Conservation (phyloP, 495 filamentous ascomycete genomes). For the Neurospora sp. region DNA sequence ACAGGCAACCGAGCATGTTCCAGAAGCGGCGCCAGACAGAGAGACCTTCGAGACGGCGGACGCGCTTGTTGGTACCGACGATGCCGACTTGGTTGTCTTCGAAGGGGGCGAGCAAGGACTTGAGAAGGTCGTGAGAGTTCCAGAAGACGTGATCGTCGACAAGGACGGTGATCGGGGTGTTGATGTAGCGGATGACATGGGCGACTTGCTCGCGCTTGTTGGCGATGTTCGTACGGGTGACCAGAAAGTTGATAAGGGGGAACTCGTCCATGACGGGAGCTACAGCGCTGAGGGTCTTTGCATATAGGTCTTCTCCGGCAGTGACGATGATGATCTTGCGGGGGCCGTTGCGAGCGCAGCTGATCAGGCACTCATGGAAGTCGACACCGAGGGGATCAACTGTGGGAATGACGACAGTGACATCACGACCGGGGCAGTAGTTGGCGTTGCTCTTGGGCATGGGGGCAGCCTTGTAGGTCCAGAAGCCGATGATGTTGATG, state of each 20-base stretch:
- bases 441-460: slow-evolving; percentile 19
- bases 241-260: slow-evolving; percentile 9
- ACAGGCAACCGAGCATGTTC: slow-evolving; percentile 43
- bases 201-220: slow-evolving; percentile 42
- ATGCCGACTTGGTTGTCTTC: slow-evolving; percentile 40
- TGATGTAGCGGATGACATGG: slow-evolving; percentile 29
- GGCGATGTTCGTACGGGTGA: slow-evolving; percentile 16
- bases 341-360: slow-evolving; percentile 22
- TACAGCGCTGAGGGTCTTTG: slow-evolving; percentile 5
- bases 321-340: slow-evolving; percentile 29
- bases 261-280: background rate
- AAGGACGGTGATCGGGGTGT: slow-evolving; percentile 37
- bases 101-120: slow-evolving; percentile 39
- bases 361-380: slow-evolving; percentile 25
- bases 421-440: slow-evolving; percentile 30
- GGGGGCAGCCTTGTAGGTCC: slow-evolving; percentile 29
- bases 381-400: slow-evolving; percentile 26
- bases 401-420: slow-evolving; percentile 48
- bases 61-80: slow-evolving; percentile 43
- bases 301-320: slow-evolving; percentile 13
- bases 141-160: slow-evolving; percentile 48
- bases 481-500: slow-evolving; percentile 35
- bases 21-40: slow-evolving; percentile 26
- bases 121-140: slow-evolving; percentile 33
- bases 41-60: slow-evolving; percentile 22